Percentiles rank a stretch among this genome's conserved stretches.
These are phyloP conservation scores for Aspergillus wentii DNA, from an alignment of 495 filamentous ascomycete species.

Conservation along the genomic window DNA sequence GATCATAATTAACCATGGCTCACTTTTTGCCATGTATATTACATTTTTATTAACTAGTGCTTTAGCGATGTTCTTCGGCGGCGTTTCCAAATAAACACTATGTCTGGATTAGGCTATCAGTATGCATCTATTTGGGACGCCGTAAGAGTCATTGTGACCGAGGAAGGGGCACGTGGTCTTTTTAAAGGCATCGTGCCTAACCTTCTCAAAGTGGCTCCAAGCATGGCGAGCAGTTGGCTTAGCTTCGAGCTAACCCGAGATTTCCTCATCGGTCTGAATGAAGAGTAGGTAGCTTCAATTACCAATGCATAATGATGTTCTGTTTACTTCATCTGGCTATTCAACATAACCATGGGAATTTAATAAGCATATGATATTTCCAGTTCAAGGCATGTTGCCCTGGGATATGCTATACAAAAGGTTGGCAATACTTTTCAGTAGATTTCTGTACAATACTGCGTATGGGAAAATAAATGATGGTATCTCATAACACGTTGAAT, in stretches of 20 bases:
- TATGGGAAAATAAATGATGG: too few relatives aligned
- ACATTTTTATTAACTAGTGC: conserved; percentile 7
- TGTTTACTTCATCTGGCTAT: too few relatives aligned
- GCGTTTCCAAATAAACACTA: conserved; percentile 97
- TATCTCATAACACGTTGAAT: too few relatives aligned
- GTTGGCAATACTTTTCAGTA: too few relatives aligned
- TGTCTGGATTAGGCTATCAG: conserved; percentile 97
- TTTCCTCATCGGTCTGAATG: conserved; percentile 61
- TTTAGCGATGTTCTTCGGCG: conserved; percentile 86
- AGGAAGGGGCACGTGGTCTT: conserved; percentile 72
- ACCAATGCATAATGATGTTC: too few relatives aligned
- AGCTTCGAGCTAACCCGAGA: conserved; percentile 93
- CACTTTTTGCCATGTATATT: background rate
- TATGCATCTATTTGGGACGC: conserved; percentile 87
- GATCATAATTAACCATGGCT: too few relatives aligned
- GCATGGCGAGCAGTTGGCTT: conserved; percentile 97
- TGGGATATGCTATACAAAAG: too few relatives aligned
- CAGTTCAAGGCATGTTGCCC: too few relatives aligned
- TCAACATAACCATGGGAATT: too few relatives aligned
- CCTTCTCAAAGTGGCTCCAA: conserved; percentile 92
- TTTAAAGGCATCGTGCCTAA: conserved; percentile 96
- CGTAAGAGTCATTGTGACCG: conserved; percentile 68
- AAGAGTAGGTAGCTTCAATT: too few relatives aligned
- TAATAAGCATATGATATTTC: too few relatives aligned
- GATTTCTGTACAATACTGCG: too few relatives aligned